Evolutionary conservation across 805 yeast genomes (phyloP).

Genomic region (Candida verbasci): DNA sequence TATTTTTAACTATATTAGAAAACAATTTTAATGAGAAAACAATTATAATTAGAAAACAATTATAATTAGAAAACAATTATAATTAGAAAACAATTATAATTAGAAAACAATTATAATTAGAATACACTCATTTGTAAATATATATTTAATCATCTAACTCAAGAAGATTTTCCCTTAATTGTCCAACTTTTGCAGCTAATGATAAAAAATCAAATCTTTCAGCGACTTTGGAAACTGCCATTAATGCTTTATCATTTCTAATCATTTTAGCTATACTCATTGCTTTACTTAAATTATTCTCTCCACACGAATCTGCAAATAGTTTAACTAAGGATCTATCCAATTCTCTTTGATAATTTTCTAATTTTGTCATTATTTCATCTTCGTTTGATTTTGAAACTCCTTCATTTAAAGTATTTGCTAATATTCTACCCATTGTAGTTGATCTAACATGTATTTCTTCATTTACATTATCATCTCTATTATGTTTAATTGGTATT

Average conservation of each 20-base stretch:
- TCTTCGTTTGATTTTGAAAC: conserved; percentile 24
- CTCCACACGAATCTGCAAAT: conserved; percentile 70
- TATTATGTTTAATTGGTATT: conserved; percentile 47
- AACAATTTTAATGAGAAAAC: conserved; percentile 43
- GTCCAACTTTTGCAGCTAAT: conserved; percentile 33
- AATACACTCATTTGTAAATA: conserved; percentile 3
- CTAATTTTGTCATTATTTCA: conserved; percentile 47
- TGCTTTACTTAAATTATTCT: conserved; percentile 61
- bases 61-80: no score
- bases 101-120: no score
- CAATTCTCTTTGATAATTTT: conserved; percentile 49
- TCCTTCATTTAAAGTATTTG: conserved; percentile 43
- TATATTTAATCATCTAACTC: conserved; percentile 13
- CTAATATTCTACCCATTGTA: conserved; percentile 56
- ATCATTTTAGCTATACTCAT: conserved; percentile 64
- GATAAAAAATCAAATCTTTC: conserved; percentile 48
- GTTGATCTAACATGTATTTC: conserved; percentile 60
- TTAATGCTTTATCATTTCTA: conserved; percentile 71
- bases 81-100: no score
- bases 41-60: no score
- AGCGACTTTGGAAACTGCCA: conserved; percentile 82
- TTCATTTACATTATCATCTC: conserved; percentile 43
- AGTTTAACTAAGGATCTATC: conserved; percentile 77
- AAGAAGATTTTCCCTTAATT: conserved; percentile 32
- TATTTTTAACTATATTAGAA: conserved; percentile 49